Evolutionary conservation across 2,329 filamentous ascomycete genomes (phyloP).

Genomic region (Tolypocladium paradoxum): DNA sequence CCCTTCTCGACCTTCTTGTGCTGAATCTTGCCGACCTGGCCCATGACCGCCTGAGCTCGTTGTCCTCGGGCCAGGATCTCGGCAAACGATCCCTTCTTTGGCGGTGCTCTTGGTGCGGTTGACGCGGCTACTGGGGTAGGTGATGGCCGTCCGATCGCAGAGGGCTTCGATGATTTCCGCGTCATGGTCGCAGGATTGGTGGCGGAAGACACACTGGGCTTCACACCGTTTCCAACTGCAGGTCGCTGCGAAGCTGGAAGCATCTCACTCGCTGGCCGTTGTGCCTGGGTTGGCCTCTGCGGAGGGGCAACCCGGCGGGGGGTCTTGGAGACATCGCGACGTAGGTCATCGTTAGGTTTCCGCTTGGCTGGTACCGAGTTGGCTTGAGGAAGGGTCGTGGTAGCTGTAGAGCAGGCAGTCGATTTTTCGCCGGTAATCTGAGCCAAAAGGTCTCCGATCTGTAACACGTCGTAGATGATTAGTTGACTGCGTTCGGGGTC

Average conservation of each 20-base stretch:
- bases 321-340: conserved; percentile 28
- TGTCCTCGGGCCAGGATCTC: conserved; percentile 66
- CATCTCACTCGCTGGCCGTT: not conserved
- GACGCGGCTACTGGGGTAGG: conserved; percentile 23
- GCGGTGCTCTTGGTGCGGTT: conserved; percentile 32
- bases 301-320: conserved; percentile 19
- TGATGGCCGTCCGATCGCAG: conserved; percentile 11
- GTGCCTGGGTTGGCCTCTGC: conserved; percentile 3
- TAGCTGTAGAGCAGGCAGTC: conserved; percentile 21
- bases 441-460: conserved; percentile 31
- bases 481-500: not conserved
- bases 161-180: conserved; percentile 10
- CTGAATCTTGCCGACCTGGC: conserved; percentile 60
- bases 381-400: conserved; percentile 16
- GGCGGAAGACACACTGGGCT: conserved; percentile 10
- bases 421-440: conserved; percentile 48
- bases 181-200: conserved; percentile 12
- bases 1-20: conserved; percentile 61
- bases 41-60: conserved; percentile 49
- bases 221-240: conserved; percentile 2
- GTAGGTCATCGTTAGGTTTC: conserved; percentile 44
- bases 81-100: conserved; percentile 64
- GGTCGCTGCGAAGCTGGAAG: not conserved
- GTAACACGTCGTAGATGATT: not conserved
- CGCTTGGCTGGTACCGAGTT: conserved; percentile 33